These are phyloP conservation scores for Penicillium sp. DNA, from an alignment of 2,329 filamentous ascomycete species.

Conservation along the genomic window DNA sequence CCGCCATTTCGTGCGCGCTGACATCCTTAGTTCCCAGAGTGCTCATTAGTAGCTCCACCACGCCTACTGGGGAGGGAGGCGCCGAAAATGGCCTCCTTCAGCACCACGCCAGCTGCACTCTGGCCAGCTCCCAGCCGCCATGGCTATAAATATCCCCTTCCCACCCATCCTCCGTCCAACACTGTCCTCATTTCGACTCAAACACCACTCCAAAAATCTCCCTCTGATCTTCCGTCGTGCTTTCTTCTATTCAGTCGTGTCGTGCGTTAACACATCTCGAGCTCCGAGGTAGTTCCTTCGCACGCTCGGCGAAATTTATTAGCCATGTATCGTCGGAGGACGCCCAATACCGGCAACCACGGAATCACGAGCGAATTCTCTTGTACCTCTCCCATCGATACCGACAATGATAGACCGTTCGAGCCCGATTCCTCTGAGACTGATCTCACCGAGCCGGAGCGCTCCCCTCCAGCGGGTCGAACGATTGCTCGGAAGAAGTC, in stretches of 20 bases:
- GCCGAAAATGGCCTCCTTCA: conserved; percentile 10
- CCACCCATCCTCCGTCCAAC: neutral
- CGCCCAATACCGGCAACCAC: conserved; percentile 1
- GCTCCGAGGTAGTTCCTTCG: neutral
- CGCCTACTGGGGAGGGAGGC: neutral
- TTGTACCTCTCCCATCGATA: conserved; percentile 7
- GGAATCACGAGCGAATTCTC: conserved; percentile 9
- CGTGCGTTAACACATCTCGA: conserved; percentile 1
- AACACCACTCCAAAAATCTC: conserved; percentile 5
- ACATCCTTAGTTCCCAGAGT: conserved; percentile 1
- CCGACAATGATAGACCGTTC: conserved; percentile 7
- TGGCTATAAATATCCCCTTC: conserved; percentile 8
- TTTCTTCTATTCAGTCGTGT: conserved; percentile 4
- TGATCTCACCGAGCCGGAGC: conserved; percentile 14
- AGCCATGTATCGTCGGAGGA: conserved; percentile 3
- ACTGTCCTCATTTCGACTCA: conserved; percentile 1
- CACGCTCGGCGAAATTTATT: neutral
- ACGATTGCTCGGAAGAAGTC: conserved; percentile 3
- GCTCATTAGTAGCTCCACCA: conserved; percentile 4
- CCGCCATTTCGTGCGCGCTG: conserved; percentile 1
- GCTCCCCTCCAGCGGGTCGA: conserved; percentile 1
- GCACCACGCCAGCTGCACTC: neutral
- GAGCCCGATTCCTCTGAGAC: conserved; percentile 13
- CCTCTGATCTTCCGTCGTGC: neutral
- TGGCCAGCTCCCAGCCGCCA: conserved; percentile 4